Conservation (phyloP, 2,329 filamentous ascomycete genomes). For the Colletotrichum cuscutae region DNA sequence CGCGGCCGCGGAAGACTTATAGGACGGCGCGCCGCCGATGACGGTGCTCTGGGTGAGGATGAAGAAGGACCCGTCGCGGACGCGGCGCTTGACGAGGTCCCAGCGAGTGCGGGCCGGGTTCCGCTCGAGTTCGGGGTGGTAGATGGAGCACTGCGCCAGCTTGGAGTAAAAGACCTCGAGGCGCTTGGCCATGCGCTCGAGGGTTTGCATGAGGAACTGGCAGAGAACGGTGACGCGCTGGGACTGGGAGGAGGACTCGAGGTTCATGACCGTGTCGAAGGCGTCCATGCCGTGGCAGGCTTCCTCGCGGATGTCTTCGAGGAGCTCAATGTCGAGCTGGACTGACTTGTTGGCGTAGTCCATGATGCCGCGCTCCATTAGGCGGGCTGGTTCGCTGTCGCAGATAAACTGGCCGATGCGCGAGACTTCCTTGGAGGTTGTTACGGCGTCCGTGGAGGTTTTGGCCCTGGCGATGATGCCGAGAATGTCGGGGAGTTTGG, state of each 20-base stretch:
- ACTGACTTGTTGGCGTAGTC: conserved; percentile 60
- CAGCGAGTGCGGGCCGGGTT: conserved; percentile 64
- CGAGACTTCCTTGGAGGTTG: conserved; percentile 59
- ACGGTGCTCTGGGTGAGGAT: conserved; percentile 53
- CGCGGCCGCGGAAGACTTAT: conserved; percentile 38
- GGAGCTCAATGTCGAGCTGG: conserved; percentile 61
- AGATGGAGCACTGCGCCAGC: conserved; percentile 59
- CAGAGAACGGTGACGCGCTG: conserved; percentile 52
- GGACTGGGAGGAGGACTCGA: conserved; percentile 49
- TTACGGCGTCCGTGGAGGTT: conserved; percentile 56
- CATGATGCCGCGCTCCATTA: conserved; percentile 63
- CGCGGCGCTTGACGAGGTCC: conserved; percentile 58
- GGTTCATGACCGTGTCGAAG: conserved; percentile 56
- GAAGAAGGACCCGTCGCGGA: conserved; percentile 63
- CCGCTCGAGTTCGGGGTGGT: conserved; percentile 61
- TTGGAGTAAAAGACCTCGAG: conserved; percentile 63
- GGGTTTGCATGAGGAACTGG: conserved; percentile 60
- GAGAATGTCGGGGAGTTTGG: conserved; percentile 56
- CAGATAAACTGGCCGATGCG: conserved; percentile 60
- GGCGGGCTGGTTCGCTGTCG: conserved; percentile 56
- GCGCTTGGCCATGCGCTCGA: conserved; percentile 63
- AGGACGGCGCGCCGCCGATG: conserved; percentile 41
- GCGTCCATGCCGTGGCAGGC: conserved; percentile 66
- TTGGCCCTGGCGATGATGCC: conserved; percentile 54
- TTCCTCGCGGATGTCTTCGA: conserved; percentile 64